A percentile compares a stretch with the other conserved stretches of the same genome.
These are phyloP conservation scores for Syzygium jambos DNA, from an alignment of 345 rosid species.

Conservation along the genomic window DNA sequence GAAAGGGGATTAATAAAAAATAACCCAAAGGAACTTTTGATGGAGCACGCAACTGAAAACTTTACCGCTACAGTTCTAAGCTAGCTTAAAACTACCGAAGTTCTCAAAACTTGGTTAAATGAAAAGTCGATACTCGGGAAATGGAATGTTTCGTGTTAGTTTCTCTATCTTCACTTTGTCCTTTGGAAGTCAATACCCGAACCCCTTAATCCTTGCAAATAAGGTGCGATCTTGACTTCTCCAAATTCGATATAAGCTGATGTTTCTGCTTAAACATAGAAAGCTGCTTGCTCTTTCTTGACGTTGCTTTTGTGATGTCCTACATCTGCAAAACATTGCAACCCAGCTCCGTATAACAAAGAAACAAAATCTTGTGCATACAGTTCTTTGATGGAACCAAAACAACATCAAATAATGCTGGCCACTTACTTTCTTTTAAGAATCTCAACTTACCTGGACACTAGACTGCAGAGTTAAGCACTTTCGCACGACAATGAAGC, in stretches of 20 bases:
- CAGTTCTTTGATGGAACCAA: neutral
- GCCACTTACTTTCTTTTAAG: neutral
- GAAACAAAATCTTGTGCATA: neutral
- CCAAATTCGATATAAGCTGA: neutral
- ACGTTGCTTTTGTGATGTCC: neutral
- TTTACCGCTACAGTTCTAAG: neutral
- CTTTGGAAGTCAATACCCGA: slow-evolving; percentile 78
- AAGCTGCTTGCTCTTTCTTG: neutral
- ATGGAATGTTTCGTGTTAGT: neutral
- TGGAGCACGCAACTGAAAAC: neutral
- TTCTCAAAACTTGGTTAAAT: neutral
- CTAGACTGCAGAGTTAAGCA: slow-evolving; percentile 1
- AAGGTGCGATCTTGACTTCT: slow-evolving; percentile 57
- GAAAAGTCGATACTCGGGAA: neutral
- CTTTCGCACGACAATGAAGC: slow-evolving; percentile 41
- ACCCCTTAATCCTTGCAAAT: slow-evolving; percentile 20
- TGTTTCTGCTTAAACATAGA: neutral
- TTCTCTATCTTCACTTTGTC: neutral
- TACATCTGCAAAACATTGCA: neutral
- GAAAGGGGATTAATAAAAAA: neutral
- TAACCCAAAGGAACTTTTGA: neutral
- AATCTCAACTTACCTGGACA: neutral
- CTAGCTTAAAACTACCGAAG: neutral
- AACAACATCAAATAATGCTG: neutral
- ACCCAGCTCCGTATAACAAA: neutral